These are phyloP conservation scores for Cantharellus anzutake DNA, from an alignment of 768 basidiomycete species.

Conservation along the genomic window DNA sequence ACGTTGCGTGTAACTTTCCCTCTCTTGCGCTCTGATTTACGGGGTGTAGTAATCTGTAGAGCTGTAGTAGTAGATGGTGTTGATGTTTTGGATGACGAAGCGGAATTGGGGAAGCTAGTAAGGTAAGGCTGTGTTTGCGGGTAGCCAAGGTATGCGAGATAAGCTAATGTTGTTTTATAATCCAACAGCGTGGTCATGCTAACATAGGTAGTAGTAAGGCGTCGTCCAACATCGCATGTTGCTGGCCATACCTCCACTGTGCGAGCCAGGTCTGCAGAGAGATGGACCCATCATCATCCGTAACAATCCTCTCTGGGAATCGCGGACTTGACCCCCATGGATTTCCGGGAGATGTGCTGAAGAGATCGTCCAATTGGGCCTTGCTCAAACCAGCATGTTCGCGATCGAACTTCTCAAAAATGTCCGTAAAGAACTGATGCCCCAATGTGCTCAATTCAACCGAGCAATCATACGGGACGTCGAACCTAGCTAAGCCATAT, in stretches of 20 bases:
- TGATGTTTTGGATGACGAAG: conserved; percentile 6
- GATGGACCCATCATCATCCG: conserved; percentile 72
- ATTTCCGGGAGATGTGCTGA: conserved; percentile 88
- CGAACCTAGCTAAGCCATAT: conserved; percentile 38
- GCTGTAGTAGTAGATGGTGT: conserved; percentile 41
- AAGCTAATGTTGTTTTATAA: conserved; percentile 76
- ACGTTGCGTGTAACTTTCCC: conserved; percentile 82
- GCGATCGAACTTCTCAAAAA: conserved; percentile 91
- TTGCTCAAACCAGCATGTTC: conserved; percentile 84
- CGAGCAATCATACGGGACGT: conserved; percentile 83
- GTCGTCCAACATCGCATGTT: neutral
- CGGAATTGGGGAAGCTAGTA: conserved; percentile 15
- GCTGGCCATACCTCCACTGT: conserved; percentile 73
- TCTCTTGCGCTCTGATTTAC: conserved; percentile 68
- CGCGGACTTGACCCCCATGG: conserved; percentile 77
- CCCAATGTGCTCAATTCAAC: conserved; percentile 89
- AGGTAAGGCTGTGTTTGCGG: conserved; percentile 29
- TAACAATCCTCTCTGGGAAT: conserved; percentile 78
- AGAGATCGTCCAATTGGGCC: conserved; percentile 68
- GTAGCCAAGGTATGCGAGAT: conserved; percentile 91
- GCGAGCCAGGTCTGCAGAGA: conserved; percentile 98
- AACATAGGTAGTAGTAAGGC: neutral
- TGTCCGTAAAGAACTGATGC: conserved; percentile 92
- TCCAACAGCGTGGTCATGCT: conserved; percentile 98
- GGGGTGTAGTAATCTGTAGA: conserved; percentile 64